Base-by-base conservation (phyloP, 176 grass and related monocot species). In the Dactylis glomerata region DNA sequence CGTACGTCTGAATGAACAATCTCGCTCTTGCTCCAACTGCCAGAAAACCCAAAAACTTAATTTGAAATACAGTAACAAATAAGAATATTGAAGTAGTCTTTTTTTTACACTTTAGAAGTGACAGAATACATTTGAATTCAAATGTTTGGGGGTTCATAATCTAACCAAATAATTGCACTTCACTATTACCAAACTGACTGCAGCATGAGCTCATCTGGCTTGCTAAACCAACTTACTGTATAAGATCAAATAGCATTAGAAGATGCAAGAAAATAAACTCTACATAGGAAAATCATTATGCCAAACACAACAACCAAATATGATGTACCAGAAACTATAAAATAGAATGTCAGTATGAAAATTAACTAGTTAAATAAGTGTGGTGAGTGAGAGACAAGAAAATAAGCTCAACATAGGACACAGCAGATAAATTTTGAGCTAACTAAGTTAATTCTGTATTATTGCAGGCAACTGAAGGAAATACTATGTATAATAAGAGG, bases 401-500 rank as follows among this genome's bases (percentile, higher is more conserved):
- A 76, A 82, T 30, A 44, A 87, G 38, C 20, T 58, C 32, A 33
- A 44, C 30, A 58, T 26, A 74, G 59, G 49, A 58, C 38, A 76
- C 28, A 34, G 9, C 41, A 45, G 9, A 69, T 19, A 82, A 15
- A 22, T 27, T 36, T 57, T 77, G 49, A 83, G 61, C 72, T 61
- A 78, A 83, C 17, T n/a, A 82, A 57, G 20, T 76, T 47, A 56
- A 58, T 82, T 68, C 22, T 22, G n/a, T 58, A 76, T 69, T 36
- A 76, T 17, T 45, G 28, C 23, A 31, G 54, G 23, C 6, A 79
- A 71, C 68, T 32, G 40, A 68, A 83, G 38, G 10, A 88, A 70
- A 83, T 16, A 62, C 40, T 51, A 51, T 3, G n/a, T 66, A 7
- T 38, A 24, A 22, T 69, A 71, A 59, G 12, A 37, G 10, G 22